Evolutionary conservation across 2,329 filamentous ascomycete species (phyloP).

Genomic region (Xenoacremonium recifei): DNA sequence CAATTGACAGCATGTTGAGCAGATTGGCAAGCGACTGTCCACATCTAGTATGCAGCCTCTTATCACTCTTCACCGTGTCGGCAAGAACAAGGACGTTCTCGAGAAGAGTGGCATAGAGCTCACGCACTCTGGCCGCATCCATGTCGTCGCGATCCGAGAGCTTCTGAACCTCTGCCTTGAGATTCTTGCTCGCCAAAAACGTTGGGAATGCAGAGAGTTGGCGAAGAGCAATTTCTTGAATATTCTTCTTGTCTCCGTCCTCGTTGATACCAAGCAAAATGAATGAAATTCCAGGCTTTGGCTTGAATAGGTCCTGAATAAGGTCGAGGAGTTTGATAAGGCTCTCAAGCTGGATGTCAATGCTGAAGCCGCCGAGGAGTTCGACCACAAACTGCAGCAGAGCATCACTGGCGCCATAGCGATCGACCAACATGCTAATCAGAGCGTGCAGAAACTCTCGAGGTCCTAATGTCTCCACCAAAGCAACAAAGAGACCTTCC

Average conservation of each 20-base stretch:
- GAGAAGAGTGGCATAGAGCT: constrained; percentile 66
- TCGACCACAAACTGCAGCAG: constrained; percentile 74
- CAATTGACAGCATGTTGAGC: constrained; percentile 80
- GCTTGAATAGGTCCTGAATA: constrained; percentile 70
- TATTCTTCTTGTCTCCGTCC: constrained; percentile 45
- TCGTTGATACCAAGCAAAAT: constrained; percentile 63
- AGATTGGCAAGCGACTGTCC: constrained; percentile 74
- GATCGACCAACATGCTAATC: constrained; percentile 85
- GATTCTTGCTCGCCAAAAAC: constrained; percentile 56
- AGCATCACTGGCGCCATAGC: constrained; percentile 74
- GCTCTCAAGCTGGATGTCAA: constrained; percentile 74
- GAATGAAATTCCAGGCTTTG: constrained; percentile 72
- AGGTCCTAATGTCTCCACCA: constrained; percentile 81
- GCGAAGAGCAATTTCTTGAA: constrained; percentile 50
- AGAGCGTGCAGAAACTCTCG: constrained; percentile 87
- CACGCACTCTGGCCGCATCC: constrained; percentile 63
- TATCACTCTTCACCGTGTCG: constrained; percentile 59
- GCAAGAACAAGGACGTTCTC: constrained; percentile 66
- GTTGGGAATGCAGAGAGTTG: constrained; percentile 57
- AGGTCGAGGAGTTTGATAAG: constrained; percentile 76
- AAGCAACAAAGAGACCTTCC: constrained; percentile 76
- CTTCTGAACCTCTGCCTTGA: constrained; percentile 54
- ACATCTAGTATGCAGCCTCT: constrained; percentile 55
- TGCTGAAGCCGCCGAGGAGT: constrained; percentile 69
- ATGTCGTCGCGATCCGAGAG: constrained; percentile 63